Evolutionary conservation across 2,329 filamentous ascomycete genomes (phyloP).

Genomic region (Venturia pyrina): DNA sequence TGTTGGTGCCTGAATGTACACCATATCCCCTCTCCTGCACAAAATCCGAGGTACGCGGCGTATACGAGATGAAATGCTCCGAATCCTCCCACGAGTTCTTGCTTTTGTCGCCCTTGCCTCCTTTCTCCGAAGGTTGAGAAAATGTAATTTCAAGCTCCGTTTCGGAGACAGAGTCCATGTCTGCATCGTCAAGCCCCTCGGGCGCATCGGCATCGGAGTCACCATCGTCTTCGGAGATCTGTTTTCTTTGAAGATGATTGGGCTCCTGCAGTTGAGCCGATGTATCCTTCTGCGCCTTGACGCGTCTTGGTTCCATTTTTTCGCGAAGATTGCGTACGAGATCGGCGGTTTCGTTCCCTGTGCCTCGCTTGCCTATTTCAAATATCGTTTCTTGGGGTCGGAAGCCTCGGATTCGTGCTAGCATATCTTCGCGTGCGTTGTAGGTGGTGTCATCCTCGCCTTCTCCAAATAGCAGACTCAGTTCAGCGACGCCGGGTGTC

Average conservation of each 20-base stretch:
- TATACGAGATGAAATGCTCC: constrained; percentile 96
- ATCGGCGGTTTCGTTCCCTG: constrained; percentile 56
- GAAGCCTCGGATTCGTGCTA: constrained; percentile 80
- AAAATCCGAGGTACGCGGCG: constrained; percentile 66
- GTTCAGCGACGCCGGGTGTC: constrained; percentile 58
- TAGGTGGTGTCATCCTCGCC: constrained; percentile 50
- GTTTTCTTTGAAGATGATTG: neutral
- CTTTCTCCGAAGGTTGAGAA: constrained; percentile 20
- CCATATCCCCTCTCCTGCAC: constrained; percentile 90
- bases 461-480: constrained; percentile 67
- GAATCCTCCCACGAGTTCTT: constrained; percentile 57
- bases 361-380: constrained; percentile 66
- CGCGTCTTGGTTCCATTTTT: constrained; percentile 21
- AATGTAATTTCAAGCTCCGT: constrained; percentile 45
- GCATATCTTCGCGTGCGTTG: constrained; percentile 70
- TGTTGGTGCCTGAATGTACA: constrained; percentile 66
- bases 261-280: neutral
- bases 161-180: constrained; percentile 36
- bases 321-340: constrained; percentile 64
- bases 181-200: constrained; percentile 31
- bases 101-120: constrained; percentile 19
- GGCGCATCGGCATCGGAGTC: constrained; percentile 23
- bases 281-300: neutral
- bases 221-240: constrained; percentile 21
- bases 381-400: constrained; percentile 93